Evolutionary conservation across 2,329 filamentous ascomycete species (phyloP).

Genomic region (Stemphylium vesicarium): DNA sequence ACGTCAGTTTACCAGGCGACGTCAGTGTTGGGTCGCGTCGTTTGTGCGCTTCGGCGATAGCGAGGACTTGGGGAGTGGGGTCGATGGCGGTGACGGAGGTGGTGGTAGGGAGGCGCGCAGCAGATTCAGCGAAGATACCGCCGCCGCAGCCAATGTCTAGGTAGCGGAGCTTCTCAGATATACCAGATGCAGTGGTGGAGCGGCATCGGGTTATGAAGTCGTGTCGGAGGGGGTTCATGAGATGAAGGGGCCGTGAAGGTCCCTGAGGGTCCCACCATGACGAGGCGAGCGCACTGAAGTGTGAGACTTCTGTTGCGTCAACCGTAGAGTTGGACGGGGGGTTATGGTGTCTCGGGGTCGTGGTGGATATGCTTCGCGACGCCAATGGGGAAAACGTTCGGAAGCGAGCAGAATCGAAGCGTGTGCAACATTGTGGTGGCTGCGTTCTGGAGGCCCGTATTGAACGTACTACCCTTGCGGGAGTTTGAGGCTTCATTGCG

Average conservation of each 20-base stretch:
- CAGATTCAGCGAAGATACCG: conserved; percentile 92
- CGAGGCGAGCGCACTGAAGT: conserved; percentile 92
- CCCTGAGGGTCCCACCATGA: conserved; percentile 98
- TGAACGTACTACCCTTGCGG: conserved; percentile 15
- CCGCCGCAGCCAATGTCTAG: conserved; percentile 96
- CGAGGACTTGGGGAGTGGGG: conserved; percentile 74
- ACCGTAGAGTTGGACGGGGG: conserved; percentile 52
- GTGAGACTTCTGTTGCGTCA: conserved; percentile 85
- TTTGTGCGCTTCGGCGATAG: conserved; percentile 77
- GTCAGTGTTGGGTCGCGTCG: conserved; percentile 72
- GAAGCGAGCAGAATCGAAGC: background rate
- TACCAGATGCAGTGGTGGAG: conserved; percentile 48
- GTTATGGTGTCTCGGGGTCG: conserved; percentile 21
- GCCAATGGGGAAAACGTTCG: conserved; percentile 4
- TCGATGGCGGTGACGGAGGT: conserved; percentile 76
- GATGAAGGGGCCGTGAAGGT: conserved; percentile 87
- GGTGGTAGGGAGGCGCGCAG: conserved; percentile 71
- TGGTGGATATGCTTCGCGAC: conserved; percentile 25
- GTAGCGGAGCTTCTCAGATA: conserved; percentile 64
- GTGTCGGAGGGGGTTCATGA: conserved; percentile 97
- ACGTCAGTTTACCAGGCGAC: conserved; percentile 65
- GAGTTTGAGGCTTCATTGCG: conserved; percentile 20
- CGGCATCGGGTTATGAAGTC: conserved; percentile 82
- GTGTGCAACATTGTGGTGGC: background rate
- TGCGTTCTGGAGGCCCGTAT: conserved; percentile 7